A percentile compares a stretch with the other conserved stretches of the same genome.
Conservation (phyloP, 1,139 yeast species). For the Pichia sp. region DNA sequence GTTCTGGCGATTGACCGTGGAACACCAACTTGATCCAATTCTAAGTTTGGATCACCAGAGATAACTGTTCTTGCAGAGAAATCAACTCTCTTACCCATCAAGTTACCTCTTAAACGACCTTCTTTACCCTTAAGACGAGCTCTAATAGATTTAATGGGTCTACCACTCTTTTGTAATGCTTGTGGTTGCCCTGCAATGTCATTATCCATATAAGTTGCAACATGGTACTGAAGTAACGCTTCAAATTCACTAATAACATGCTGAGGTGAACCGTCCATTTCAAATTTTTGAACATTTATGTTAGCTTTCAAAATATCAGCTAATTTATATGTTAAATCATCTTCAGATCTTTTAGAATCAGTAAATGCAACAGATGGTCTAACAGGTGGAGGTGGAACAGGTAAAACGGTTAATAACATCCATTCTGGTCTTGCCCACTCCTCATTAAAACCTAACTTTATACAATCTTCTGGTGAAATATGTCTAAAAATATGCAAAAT, state of each 20-base stretch:
- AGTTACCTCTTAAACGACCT: slow-evolving; percentile 96
- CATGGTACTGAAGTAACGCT: slow-evolving; percentile 90
- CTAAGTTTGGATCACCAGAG: slow-evolving; percentile 98
- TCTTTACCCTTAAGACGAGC: slow-evolving; percentile 99
- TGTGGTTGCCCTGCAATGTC: slow-evolving; percentile 99
- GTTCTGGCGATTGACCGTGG: slow-evolving; percentile 96
- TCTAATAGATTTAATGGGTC: slow-evolving; percentile 96
- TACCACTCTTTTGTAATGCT: slow-evolving; percentile 96
- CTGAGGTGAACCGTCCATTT: slow-evolving; percentile 98
- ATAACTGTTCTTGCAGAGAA: slow-evolving; percentile 98
- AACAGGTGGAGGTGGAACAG: slow-evolving; percentile 99
- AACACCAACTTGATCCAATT: slow-evolving; percentile 97
- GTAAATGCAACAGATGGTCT: slow-evolving; percentile 97
- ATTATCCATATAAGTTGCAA: slow-evolving; percentile 99
- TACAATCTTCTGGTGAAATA: slow-evolving; percentile 78
- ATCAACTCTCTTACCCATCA: slow-evolving; percentile 99
- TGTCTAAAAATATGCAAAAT: slow-evolving; percentile 88
- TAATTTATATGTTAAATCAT: slow-evolving; percentile 94
- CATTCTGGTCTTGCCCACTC: slow-evolving; percentile 98
- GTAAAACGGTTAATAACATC: slow-evolving; percentile 93
- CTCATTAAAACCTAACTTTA: slow-evolving; percentile 79
- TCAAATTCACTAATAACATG: slow-evolving; percentile 97
- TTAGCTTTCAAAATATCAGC: slow-evolving; percentile 97
- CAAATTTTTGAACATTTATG: slow-evolving; percentile 90
- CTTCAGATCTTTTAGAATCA: slow-evolving; percentile 99